Conservation (phyloP, 495 filamentous ascomycete species). For the Tricharina praecox region DNA sequence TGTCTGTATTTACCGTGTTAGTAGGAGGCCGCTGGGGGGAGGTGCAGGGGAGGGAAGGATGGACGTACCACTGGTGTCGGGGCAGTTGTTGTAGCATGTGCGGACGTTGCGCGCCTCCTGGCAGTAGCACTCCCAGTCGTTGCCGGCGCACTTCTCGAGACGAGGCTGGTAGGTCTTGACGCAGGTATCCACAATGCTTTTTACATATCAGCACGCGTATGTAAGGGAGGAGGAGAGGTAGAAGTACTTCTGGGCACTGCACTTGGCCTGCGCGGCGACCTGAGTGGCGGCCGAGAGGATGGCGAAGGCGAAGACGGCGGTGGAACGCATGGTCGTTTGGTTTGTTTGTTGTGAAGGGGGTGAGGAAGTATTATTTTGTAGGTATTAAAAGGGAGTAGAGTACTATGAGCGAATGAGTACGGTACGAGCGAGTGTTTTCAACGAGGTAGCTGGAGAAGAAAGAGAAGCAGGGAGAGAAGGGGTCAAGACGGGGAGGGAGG, state of each 20-base stretch:
- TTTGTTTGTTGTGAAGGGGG: not conserved
- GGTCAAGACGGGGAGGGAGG: not conserved
- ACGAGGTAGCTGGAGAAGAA: not conserved
- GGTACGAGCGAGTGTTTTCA: not conserved
- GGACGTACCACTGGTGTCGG: conserved; percentile 23
- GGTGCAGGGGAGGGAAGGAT: not conserved
- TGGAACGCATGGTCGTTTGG: not conserved
- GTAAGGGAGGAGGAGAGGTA: too few relatives aligned
- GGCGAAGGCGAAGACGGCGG: not conserved
- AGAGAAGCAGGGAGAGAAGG: not conserved
- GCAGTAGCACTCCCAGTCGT: conserved; percentile 18
- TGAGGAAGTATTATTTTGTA: too few relatives aligned
- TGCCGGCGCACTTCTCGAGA: conserved; percentile 23
- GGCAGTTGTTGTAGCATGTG: conserved; percentile 33
- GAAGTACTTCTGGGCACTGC: conserved; percentile 2
- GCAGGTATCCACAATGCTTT: conserved; percentile 20
- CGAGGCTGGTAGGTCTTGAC: conserved; percentile 22
- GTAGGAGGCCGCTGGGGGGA: not conserved
- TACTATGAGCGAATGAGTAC: not conserved
- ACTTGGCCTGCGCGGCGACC: not conserved
- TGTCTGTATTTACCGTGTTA: conserved; percentile 10
- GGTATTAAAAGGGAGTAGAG: not conserved
- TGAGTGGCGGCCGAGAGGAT: not conserved
- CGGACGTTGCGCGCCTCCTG: conserved; percentile 9
- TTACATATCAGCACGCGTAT: too few relatives aligned